Conservation (phyloP, 2,329 filamentous ascomycete species). For the Cadophora malorum region DNA sequence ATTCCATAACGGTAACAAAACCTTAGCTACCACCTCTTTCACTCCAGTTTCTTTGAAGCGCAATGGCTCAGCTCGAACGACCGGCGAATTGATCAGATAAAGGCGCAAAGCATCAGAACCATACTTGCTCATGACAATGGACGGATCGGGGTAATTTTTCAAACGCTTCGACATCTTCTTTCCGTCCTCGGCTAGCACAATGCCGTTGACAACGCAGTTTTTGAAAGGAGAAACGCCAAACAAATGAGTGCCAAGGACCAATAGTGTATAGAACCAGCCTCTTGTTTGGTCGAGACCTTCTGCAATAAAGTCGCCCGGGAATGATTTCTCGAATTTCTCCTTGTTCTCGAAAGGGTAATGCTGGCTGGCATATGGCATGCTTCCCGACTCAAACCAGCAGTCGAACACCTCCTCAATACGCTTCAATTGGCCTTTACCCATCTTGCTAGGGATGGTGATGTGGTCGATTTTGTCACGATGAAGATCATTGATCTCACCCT, state of each 20-base stretch:
- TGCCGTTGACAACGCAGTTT: slow-evolving; percentile 96
- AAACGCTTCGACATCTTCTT: slow-evolving; percentile 99
- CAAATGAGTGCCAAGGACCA: slow-evolving; percentile 86
- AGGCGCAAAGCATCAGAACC: slow-evolving; percentile 91
- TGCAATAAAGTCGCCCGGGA: slow-evolving; percentile 93
- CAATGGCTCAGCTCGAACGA: slow-evolving; percentile 88
- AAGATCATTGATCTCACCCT: slow-evolving; percentile 82
- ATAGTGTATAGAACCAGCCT: slow-evolving; percentile 95
- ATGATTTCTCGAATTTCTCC: slow-evolving; percentile 78
- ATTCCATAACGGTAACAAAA: slow-evolving; percentile 92
- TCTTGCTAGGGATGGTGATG: slow-evolving; percentile 90
- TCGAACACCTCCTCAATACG: slow-evolving; percentile 91
- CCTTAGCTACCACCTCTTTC: slow-evolving; percentile 92
- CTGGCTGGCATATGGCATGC: slow-evolving; percentile 90
- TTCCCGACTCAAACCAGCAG: slow-evolving; percentile 96
- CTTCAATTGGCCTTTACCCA: slow-evolving; percentile 82
- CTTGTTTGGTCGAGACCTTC: slow-evolving; percentile 93
- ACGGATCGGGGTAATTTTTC: slow-evolving; percentile 94
- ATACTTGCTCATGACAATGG: slow-evolving; percentile 82
- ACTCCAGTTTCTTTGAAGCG: slow-evolving; percentile 92
- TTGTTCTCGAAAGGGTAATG: slow-evolving; percentile 94
- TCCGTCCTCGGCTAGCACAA: slow-evolving; percentile 90
- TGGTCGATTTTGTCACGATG: slow-evolving; percentile 93
- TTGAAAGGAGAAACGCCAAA: slow-evolving; percentile 88
- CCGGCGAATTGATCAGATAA: slow-evolving; percentile 97